These are phyloP conservation scores for Dictyostelium intermedium DNA, from an alignment of 78 protist species.

Conservation along the genomic window DNA sequence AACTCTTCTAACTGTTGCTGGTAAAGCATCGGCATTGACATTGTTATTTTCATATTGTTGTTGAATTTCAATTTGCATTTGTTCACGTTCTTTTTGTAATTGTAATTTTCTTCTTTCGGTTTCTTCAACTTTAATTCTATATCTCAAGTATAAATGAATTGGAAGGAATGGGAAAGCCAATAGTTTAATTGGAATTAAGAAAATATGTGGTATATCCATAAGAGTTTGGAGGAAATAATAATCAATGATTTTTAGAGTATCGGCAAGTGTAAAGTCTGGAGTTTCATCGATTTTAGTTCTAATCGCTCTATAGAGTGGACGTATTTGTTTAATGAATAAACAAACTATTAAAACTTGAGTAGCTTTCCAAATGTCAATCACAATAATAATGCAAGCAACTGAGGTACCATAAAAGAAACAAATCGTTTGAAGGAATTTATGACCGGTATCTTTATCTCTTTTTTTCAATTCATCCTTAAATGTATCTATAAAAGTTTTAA, in stretches of 20 bases:
- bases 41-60: background rate
- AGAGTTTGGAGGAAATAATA: constrained; percentile 35
- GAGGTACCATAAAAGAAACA: background rate
- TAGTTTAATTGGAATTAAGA: constrained; percentile 41
- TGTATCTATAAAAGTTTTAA: background rate
- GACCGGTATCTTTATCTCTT: background rate
- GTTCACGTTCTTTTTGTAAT: background rate
- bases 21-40: background rate
- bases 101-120: background rate
- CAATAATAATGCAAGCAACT: background rate
- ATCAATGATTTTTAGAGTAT: background rate
- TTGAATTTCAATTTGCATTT: background rate
- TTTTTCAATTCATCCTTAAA: background rate
- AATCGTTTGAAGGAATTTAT: background rate
- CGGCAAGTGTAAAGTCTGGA: background rate
- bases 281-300: background rate
- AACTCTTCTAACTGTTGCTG: background rate
- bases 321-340: background rate
- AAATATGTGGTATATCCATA: constrained; percentile 47
- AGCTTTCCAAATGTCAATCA: background rate
- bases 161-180: constrained; percentile 22
- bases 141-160: constrained; percentile 18
- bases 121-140: background rate
- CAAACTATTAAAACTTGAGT: background rate
- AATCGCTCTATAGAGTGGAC: background rate